Evolutionary conservation across 2,329 filamentous ascomycete genomes (phyloP), one percentile per base, ranked within the genome.

Genomic region (Fusarium duplospermum): DNA sequence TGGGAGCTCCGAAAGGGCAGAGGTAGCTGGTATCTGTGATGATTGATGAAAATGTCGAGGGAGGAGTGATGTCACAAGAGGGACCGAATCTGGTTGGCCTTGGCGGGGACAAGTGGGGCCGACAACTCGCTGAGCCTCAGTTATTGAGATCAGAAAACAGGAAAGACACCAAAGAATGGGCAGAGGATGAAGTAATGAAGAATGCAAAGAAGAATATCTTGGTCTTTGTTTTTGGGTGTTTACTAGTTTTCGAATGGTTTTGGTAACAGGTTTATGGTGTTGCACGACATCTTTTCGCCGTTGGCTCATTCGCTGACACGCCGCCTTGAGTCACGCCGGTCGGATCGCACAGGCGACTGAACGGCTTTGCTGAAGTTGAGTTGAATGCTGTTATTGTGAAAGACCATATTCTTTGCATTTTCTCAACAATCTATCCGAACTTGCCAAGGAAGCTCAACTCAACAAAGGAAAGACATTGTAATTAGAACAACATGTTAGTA

Each of bases 61-160:
- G 73, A 64, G 58, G 54, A 73, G 74, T 78, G 76, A 78, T 78
- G 76, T 78, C 76, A 78, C 76, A 75, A 67, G 76, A n/a, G 76
- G 75, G 76, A 70, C 71, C 65, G 76, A 67, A 70, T 47, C 47
- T 71, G 54, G 66, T 66, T 59, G 64, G 64, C 45, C 63, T 65
- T 72, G 36, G 50, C 31, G 62, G 45, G 27, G 11, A 31, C 40
- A 50, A 35, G 69, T 62, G 72, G 57, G 72, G 66, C 60, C 66
- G n/a, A 42, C 16, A 56, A 40, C 24, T 59, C 33, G 54, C 36
- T 64, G 72, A 74, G 62, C 72, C 72, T 72, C 62, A 64, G 29
- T 59, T 22, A 38, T 27, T 9, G 33, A 36, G 27, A 20, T 13
- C 8, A 35, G 36, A 38, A 47, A 59, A 31, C 38, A 59, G 27